These are phyloP conservation scores for Fusarium neocosmosporiellum DNA, from an alignment of 2,329 filamentous ascomycete genomes.

Conservation along the genomic window DNA sequence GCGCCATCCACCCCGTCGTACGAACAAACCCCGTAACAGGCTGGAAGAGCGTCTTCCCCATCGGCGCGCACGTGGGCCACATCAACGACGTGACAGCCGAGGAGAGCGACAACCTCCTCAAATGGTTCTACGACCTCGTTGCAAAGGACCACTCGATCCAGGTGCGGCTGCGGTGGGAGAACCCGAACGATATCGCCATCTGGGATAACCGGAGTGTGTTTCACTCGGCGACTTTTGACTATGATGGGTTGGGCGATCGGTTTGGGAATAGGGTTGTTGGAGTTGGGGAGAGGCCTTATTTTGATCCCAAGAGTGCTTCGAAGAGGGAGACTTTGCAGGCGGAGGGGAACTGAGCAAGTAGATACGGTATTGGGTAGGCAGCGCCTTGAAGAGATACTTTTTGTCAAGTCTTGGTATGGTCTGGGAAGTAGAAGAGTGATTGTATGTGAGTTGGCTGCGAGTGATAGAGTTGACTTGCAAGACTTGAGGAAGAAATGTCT, in stretches of 20 bases:
- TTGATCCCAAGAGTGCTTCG: conserved; percentile 49
- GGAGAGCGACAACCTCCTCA: conserved; percentile 60
- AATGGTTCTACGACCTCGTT: conserved; percentile 63
- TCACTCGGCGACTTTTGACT: conserved; percentile 66
- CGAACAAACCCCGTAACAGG: conserved; percentile 69
- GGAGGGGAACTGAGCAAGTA: background rate
- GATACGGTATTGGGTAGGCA: background rate
- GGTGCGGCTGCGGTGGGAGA: conserved; percentile 58
- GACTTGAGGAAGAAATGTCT: background rate
- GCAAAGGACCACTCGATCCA: conserved; percentile 68
- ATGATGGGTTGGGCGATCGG: conserved; percentile 59
- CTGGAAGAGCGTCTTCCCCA: conserved; percentile 66
- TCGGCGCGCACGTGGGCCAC: conserved; percentile 61
- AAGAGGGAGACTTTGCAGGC: conserved; percentile 8
- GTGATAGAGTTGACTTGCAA: background rate
- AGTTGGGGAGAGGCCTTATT: conserved; percentile 65
- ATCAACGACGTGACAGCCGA: conserved; percentile 62
- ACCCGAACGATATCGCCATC: conserved; percentile 62
- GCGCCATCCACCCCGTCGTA: conserved; percentile 65
- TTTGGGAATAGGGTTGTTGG: conserved; percentile 63
- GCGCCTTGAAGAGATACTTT: background rate
- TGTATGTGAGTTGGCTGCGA: too few species aligned
- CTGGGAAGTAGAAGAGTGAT: background rate
- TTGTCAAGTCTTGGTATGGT: background rate
- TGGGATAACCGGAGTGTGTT: conserved; percentile 70